Percentiles rank a stretch among this genome's conserved stretches.
phyloP scores from a whole-genome alignment of 805 yeast genomes.

The Saccharomycopsis oosterbeekiorum region DNA sequence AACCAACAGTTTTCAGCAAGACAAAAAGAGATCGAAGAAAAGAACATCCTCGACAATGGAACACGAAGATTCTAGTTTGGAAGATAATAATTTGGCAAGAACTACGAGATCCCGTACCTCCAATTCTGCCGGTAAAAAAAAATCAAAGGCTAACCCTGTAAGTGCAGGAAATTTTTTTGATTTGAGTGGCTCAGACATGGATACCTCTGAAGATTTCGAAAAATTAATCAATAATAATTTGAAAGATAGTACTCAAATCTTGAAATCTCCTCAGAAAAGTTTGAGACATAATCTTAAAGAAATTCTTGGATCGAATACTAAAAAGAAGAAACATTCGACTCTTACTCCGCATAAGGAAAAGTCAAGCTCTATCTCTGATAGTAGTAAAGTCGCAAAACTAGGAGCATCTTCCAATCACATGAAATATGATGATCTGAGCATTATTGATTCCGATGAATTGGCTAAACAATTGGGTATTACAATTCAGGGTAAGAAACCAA shows the following conservation, averaged over 20 bases:
- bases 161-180: conserved; percentile 12
- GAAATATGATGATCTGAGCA: neutral
- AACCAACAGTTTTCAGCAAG: neutral
- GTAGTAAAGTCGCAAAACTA: neutral
- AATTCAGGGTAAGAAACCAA: conserved; percentile 12
- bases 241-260: conserved; percentile 16
- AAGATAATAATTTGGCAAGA: neutral
- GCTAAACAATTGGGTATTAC: conserved; percentile 14
- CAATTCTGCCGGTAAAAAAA: neutral
- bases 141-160: neutral
- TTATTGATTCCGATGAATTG: conserved; percentile 10
- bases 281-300: conserved; percentile 3
- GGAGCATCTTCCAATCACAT: neutral
- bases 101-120: neutral
- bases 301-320: conserved; percentile 4
- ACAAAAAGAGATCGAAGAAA: conserved; percentile 2
- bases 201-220: conserved; percentile 13
- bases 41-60: conserved; percentile 3
- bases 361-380: neutral
- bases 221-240: conserved; percentile 7
- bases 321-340: neutral
- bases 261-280: conserved; percentile 13
- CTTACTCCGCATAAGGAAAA: neutral
- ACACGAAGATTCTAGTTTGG: neutral
- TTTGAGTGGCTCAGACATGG: conserved; percentile 6